These are phyloP conservation scores for Russula griseocarnosa DNA, from an alignment of 768 basidiomycete genomes.

Conservation along the genomic window DNA sequence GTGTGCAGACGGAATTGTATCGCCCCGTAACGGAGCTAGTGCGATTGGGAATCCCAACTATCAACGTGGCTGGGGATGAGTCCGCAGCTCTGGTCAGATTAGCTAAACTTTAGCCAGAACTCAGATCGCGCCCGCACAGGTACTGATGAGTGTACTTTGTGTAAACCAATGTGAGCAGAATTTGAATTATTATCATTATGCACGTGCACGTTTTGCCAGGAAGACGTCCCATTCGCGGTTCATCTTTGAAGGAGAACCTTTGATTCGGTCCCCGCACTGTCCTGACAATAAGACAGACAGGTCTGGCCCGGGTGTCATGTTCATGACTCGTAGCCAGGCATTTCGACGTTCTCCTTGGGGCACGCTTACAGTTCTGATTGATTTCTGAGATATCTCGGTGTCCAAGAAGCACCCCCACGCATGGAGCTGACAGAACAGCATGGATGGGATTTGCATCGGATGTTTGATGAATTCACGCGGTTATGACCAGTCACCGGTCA, in stretches of 20 bases:
- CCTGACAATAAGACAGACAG: background rate
- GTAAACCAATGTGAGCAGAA: background rate
- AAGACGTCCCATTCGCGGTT: background rate
- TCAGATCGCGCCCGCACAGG: background rate
- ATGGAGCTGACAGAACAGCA: background rate
- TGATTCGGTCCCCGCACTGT: background rate
- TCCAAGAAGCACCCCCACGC: background rate
- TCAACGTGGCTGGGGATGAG: constrained; percentile 43
- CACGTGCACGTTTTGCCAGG: background rate
- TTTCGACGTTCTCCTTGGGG: background rate
- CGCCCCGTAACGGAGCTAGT: constrained; percentile 46
- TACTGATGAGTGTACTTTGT: background rate
- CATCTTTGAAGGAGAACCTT: background rate
- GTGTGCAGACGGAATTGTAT: constrained; percentile 51
- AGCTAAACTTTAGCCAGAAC: constrained; percentile 20
- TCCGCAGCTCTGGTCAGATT: constrained; percentile 48
- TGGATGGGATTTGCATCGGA: background rate
- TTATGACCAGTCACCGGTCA: background rate
- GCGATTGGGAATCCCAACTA: constrained; percentile 37
- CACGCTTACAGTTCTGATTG: background rate
- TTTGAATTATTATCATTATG: background rate
- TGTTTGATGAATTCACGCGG: background rate
- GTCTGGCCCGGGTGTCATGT: background rate
- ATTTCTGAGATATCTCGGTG: background rate
- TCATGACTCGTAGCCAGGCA: background rate